Conservation (phyloP, 129 eudicot genomes). For the Arctium lappa region DNA sequence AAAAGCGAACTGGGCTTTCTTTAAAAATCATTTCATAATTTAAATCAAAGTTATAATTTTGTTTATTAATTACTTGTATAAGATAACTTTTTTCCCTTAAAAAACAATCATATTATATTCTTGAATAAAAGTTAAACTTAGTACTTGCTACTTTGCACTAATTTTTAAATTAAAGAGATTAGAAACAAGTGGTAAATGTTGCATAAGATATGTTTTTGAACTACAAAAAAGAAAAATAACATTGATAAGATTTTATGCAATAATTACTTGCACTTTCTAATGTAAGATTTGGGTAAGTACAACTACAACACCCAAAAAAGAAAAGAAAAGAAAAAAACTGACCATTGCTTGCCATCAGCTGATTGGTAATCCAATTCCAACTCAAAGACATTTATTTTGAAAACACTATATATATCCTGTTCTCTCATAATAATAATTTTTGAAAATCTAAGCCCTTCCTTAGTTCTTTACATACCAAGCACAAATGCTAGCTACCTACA, state of each 20-base stretch:
- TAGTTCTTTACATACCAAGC: slow-evolving; percentile 28
- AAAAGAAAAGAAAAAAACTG: not conserved
- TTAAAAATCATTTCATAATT: too few species aligned
- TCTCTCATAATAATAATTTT: slow-evolving; percentile 3
- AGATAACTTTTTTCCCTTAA: too few species aligned
- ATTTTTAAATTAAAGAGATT: too few species aligned
- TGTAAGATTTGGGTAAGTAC: not conserved
- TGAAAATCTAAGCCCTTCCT: slow-evolving; percentile 4
- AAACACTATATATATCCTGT: not conserved
- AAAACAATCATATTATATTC: too few species aligned
- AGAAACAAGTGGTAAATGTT: not conserved
- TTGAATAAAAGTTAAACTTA: too few species aligned
- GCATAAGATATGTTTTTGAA: not conserved
- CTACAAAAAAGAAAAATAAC: too few species aligned
- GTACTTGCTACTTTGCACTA: not conserved
- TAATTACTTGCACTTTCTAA: not conserved
- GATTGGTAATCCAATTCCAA: not conserved
- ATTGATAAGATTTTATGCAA: not conserved
- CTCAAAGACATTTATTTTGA: slow-evolving; percentile 3
- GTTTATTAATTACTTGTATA: too few species aligned
- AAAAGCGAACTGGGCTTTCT: too few species aligned
- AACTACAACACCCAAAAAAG: not conserved
- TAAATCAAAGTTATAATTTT: too few species aligned
- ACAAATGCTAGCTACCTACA: slow-evolving; percentile 10
- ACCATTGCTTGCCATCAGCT: not conserved